Conservation (phyloP, 306 rosid genomes). For the Glycine soja region DNA sequence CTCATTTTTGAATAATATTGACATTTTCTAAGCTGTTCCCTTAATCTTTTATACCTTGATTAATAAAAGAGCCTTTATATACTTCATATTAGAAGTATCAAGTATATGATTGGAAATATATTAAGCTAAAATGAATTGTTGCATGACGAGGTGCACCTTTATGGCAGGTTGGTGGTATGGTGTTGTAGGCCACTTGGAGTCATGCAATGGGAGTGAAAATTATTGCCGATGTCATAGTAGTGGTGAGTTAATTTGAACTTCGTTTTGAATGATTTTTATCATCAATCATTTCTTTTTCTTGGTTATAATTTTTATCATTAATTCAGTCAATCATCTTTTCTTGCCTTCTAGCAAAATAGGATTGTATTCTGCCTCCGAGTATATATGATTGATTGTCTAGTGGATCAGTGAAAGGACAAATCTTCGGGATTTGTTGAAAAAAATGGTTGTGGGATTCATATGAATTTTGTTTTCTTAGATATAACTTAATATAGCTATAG, state of each 20-base stretch:
- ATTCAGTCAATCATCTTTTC: slow-evolving; percentile 5
- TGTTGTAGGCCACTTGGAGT: slow-evolving; percentile 84
- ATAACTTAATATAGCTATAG: neutral
- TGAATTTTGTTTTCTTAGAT: neutral
- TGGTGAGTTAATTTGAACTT: slow-evolving; percentile 61
- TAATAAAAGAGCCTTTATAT: neutral
- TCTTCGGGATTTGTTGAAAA: neutral
- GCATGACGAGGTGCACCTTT: slow-evolving; percentile 35
- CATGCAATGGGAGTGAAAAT: slow-evolving; percentile 70
- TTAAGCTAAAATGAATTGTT: slow-evolving; percentile 33
- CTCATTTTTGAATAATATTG: neutral
- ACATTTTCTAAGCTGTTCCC: slow-evolving; percentile 19
- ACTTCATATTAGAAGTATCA: slow-evolving; percentile 5
- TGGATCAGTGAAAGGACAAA: neutral
- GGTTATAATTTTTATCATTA: neutral
- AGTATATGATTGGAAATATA: slow-evolving; percentile 14
- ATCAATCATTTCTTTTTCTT: slow-evolving; percentile 21
- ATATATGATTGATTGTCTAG: neutral
- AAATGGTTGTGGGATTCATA: slow-evolving; percentile 4
- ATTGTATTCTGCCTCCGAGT: neutral
- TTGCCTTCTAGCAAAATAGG: neutral
- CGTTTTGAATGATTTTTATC: slow-evolving; percentile 22
- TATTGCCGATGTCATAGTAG: slow-evolving; percentile 66
- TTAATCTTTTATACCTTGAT: neutral
- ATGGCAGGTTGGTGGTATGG: slow-evolving; percentile 96